These are phyloP conservation scores for Trichoderma sp. DNA, from an alignment of 2,329 filamentous ascomycete genomes.

Conservation along the genomic window DNA sequence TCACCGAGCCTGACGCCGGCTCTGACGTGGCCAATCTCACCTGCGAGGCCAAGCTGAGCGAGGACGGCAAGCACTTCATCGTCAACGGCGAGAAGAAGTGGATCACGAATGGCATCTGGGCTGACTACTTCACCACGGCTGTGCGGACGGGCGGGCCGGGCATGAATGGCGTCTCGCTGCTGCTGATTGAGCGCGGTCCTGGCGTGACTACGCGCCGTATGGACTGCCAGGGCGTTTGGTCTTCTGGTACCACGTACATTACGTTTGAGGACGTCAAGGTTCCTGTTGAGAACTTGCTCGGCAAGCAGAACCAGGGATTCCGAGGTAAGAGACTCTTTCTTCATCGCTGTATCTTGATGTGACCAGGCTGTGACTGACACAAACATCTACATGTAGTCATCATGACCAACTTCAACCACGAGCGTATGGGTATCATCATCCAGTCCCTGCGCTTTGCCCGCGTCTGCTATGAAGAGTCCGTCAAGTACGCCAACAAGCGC, in stretches of 20 bases:
- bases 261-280: conserved; percentile 99
- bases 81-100: conserved; percentile 99
- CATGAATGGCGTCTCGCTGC: conserved; percentile 88
- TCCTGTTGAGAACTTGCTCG: conserved; percentile 96
- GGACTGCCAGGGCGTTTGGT: conserved; percentile 98
- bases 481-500: conserved; percentile 97
- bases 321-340: conserved; percentile 52
- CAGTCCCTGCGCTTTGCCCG: conserved; percentile 93
- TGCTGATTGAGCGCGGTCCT: conserved; percentile 86
- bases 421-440: conserved; percentile 97
- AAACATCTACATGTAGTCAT: conserved; percentile 58
- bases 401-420: conserved; percentile 99
- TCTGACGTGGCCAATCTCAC: conserved; percentile 93
- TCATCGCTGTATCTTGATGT: not conserved
- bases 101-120: conserved; percentile 98
- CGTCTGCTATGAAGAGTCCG: conserved; percentile 93
- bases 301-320: conserved; percentile 98
- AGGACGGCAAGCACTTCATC: conserved; percentile 98
- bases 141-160: conserved; percentile 84
- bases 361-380: conserved; percentile 20
- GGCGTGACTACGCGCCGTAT: conserved; percentile 92
- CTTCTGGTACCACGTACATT: conserved; percentile 91
- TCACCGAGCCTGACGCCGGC: conserved; percentile 94
- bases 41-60: conserved; percentile 90
- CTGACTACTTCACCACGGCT: conserved; percentile 95